phyloP scores from a whole-genome alignment of 345 rosid species.

The Streptanthus diversifolius region DNA sequence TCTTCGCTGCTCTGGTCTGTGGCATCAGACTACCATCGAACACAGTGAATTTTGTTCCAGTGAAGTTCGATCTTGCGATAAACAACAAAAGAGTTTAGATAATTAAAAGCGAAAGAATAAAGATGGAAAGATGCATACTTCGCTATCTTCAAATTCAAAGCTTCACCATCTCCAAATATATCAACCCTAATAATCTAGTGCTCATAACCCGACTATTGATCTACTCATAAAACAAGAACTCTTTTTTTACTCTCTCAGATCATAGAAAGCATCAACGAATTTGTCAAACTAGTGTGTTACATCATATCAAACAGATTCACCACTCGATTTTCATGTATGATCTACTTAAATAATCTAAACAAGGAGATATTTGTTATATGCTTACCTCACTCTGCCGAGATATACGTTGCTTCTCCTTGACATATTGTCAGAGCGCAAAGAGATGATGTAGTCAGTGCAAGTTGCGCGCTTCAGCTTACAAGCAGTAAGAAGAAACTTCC shows the following conservation, averaged over 20 bases:
- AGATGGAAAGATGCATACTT: background rate
- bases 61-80: conserved; percentile 60
- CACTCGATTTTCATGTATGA: background rate
- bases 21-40: conserved; percentile 44
- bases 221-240: background rate
- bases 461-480: conserved; percentile 60
- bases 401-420: conserved; percentile 46
- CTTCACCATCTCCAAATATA: background rate
- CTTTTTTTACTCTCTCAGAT: background rate
- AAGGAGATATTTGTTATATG: background rate
- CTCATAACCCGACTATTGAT: background rate
- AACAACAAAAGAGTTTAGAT: background rate
- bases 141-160: no score
- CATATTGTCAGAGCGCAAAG: conserved; percentile 41
- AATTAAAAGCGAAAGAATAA: background rate
- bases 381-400: conserved; percentile 62
- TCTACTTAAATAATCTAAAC: background rate
- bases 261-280: background rate
- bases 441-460: conserved; percentile 61
- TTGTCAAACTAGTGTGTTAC: background rate
- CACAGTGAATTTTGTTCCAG: conserved; percentile 70
- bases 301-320: background rate
- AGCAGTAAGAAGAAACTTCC: conserved; percentile 76
- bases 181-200: background rate
- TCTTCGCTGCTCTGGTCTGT: conserved; percentile 41